Percentiles rank a stretch among this genome's conserved stretches.
These are phyloP conservation scores for Lachnellula hyalina DNA, from an alignment of 2,329 filamentous ascomycete species.

Conservation along the genomic window DNA sequence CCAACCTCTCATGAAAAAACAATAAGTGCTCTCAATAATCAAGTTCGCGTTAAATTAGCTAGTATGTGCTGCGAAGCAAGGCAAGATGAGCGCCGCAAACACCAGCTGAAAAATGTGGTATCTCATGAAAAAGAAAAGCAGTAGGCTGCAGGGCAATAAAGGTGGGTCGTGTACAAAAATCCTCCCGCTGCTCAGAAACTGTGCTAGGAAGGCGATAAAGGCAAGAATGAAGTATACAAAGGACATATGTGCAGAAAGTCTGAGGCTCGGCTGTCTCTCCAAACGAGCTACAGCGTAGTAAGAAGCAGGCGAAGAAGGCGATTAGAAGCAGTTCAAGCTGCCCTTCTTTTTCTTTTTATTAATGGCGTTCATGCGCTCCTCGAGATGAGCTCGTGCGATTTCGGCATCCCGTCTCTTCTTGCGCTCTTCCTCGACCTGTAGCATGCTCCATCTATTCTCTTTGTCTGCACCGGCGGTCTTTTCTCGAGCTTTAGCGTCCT, in stretches of 20 bases:
- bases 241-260: slow-evolving; percentile 11
- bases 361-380: slow-evolving; percentile 90
- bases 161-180: slow-evolving; percentile 17
- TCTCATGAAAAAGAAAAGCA: slow-evolving; percentile 13
- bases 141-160: slow-evolving; percentile 14
- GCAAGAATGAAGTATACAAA: slow-evolving; percentile 10
- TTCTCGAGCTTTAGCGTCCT: slow-evolving; percentile 48
- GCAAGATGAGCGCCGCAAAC: slow-evolving; percentile 11
- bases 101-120: slow-evolving; percentile 14
- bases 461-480: slow-evolving; percentile 29
- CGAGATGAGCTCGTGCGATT: slow-evolving; percentile 78
- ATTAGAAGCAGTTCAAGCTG: slow-evolving; percentile 84
- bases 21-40: neutral
- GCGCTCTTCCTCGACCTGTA: slow-evolving; percentile 93
- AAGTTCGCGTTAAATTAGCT: neutral
- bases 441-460: slow-evolving; percentile 61
- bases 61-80: neutral
- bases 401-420: slow-evolving; percentile 89
- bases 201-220: slow-evolving; percentile 14
- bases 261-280: neutral
- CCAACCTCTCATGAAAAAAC: neutral
- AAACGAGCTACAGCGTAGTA: neutral
- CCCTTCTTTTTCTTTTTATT: slow-evolving; percentile 80
- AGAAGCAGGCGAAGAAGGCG: neutral
- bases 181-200: slow-evolving; percentile 9